phyloP scores from a whole-genome alignment of 179 eudicot species.

The Beta macrorhiza region DNA sequence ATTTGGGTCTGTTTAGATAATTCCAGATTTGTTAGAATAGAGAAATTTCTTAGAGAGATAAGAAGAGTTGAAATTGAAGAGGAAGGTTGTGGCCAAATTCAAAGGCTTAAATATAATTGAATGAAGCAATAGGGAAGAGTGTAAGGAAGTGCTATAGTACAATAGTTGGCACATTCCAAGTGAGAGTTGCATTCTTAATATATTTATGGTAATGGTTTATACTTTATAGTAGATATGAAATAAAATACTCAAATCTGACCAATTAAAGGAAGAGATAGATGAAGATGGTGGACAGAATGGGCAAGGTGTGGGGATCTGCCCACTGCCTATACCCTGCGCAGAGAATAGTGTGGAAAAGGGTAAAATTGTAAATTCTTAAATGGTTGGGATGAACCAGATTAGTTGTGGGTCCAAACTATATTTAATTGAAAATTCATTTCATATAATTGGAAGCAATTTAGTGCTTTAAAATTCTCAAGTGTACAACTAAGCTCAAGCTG shows the following conservation, averaged over 20 bases:
- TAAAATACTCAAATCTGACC: constrained; percentile 8
- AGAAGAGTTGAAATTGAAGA: not conserved
- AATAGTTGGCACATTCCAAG: constrained; percentile 5
- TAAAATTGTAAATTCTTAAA: not conserved
- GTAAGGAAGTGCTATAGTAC: constrained; percentile 3
- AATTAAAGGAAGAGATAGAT: constrained; percentile 15
- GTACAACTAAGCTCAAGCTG: too few species aligned
- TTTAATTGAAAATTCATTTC: too few species aligned
- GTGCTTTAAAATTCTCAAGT: too few species aligned
- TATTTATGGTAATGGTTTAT: not conserved
- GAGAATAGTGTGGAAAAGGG: constrained; percentile 13
- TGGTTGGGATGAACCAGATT: not conserved
- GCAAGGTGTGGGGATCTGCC: constrained; percentile 28
- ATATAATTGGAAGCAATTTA: too few species aligned
- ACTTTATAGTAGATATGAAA: not conserved
- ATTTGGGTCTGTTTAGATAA: not conserved
- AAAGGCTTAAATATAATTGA: not conserved
- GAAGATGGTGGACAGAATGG: constrained; percentile 27
- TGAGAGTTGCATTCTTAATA: not conserved
- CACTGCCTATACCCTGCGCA: constrained; percentile 11
- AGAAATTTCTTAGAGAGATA: constrained; percentile 3
- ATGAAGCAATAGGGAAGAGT: constrained; percentile 16
- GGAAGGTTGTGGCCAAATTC: constrained; percentile 16
- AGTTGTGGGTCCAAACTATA: not conserved
- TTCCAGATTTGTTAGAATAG: constrained; percentile 5